These are phyloP conservation scores for Taphrina deformans DNA, from an alignment of 1,139 yeast species.

Conservation along the genomic window DNA sequence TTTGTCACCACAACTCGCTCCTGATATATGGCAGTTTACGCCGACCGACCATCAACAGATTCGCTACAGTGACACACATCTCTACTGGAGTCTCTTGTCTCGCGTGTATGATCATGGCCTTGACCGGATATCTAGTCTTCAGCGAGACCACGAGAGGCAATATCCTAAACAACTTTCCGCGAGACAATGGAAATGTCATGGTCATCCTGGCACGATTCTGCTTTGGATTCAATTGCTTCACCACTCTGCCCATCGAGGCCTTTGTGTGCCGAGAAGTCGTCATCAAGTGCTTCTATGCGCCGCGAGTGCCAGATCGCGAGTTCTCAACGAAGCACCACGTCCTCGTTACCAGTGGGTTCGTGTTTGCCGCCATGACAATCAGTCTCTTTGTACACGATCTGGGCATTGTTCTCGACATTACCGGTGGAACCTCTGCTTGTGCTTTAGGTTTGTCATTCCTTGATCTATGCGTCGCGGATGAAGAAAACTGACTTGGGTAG, in stretches of 20 bases:
- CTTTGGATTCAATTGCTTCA: conserved; percentile 68
- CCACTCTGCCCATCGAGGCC: conserved; percentile 87
- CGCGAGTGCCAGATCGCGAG: conserved; percentile 26
- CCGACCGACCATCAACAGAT: conserved; percentile 72
- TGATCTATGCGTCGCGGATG: too few species aligned
- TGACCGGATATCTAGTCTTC: conserved; percentile 74
- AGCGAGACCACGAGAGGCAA: conserved; percentile 82
- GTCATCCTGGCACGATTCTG: conserved; percentile 70
- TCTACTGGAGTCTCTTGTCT: conserved; percentile 79
- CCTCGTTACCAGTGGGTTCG: conserved; percentile 65
- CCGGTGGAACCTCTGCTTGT: conserved; percentile 92
- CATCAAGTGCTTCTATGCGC: conserved; percentile 58
- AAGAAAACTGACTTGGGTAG: conserved; percentile 43
- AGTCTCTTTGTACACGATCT: conserved; percentile 80
- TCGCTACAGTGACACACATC: conserved; percentile 74
- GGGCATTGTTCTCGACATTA: conserved; percentile 83
- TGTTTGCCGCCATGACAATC: conserved; percentile 69
- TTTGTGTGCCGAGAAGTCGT: conserved; percentile 87
- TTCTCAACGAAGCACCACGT: conserved; percentile 51
- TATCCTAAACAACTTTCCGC: conserved; percentile 78
- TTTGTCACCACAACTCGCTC: conserved; percentile 91
- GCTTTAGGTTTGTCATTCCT: conserved; percentile 58
- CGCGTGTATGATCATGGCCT: conserved; percentile 76
- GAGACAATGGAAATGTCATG: conserved; percentile 54
- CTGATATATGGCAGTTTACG: conserved; percentile 81